phyloP scores from a whole-genome alignment of 164 flowering plant species.

The Vitis rupestris region DNA sequence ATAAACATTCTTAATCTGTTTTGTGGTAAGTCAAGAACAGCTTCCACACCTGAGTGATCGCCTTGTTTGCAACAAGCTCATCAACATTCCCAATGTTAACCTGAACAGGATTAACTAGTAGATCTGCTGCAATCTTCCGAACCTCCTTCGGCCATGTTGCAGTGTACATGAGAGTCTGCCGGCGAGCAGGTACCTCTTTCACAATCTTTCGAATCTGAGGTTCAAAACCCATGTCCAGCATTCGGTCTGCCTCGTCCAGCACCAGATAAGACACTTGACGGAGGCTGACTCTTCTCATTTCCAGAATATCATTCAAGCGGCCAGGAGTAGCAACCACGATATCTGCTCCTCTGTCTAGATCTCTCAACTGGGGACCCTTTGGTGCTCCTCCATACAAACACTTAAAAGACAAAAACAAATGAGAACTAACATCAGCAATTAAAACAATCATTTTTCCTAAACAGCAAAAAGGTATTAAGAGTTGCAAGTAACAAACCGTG shows the following conservation, averaged over 20 bases:
- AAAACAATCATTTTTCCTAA: not conserved
- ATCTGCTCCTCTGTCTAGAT: conserved; percentile 69
- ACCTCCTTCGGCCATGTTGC: conserved; percentile 99
- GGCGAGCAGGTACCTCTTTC: conserved; percentile 70
- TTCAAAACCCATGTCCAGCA: conserved; percentile 99
- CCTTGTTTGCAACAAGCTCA: conserved; percentile 92
- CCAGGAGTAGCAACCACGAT: conserved; percentile 98
- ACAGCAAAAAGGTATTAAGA: not conserved
- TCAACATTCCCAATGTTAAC: conserved; percentile 88
- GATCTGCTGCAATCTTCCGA: conserved; percentile 86
- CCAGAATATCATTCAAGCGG: conserved; percentile 84
- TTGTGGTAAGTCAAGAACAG: not conserved
- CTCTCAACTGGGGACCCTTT: conserved; percentile 81
- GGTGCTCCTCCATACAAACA: conserved; percentile 95
- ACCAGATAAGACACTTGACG: conserved; percentile 79
- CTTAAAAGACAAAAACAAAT: conserved; percentile 30
- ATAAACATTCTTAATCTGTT: not conserved
- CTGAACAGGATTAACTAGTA: conserved; percentile 79
- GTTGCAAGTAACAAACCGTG: conserved; percentile 44
- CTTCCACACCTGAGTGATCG: conserved; percentile 75
- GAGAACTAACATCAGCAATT: not conserved
- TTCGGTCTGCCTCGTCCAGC: conserved; percentile 94
- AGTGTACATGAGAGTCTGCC: conserved; percentile 94
- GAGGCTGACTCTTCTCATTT: conserved; percentile 73
- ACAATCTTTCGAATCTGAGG: conserved; percentile 92